Evolutionary conservation across 768 basidiomycete genomes (phyloP).

Genomic region (Amanita thiersii): DNA sequence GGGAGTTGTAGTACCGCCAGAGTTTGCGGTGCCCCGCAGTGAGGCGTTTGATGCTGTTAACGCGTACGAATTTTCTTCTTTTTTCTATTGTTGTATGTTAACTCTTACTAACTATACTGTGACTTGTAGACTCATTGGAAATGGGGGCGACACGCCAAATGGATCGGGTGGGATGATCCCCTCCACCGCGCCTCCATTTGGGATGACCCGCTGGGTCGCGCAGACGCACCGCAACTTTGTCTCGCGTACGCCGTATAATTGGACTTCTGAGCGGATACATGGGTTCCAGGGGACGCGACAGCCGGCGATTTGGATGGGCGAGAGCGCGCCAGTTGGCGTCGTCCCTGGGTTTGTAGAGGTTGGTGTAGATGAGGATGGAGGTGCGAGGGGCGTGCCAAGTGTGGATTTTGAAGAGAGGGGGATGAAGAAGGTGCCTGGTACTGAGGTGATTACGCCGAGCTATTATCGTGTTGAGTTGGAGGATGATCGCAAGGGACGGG

Average conservation of each 20-base stretch:
- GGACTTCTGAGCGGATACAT: slow-evolving; percentile 45
- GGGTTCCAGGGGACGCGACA: slow-evolving; percentile 79
- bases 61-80: slow-evolving; percentile 1
- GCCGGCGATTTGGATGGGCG: slow-evolving; percentile 88
- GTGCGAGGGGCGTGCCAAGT: slow-evolving; percentile 30
- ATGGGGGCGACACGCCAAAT: slow-evolving; percentile 63
- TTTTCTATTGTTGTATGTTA: neutral
- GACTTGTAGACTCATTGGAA: slow-evolving; percentile 48
- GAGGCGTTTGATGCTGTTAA: slow-evolving; percentile 9
- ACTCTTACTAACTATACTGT: neutral
- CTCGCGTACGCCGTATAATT: slow-evolving; percentile 64
- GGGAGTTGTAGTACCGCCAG: too few relatives aligned
- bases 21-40: neutral
- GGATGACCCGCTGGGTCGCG: slow-evolving; percentile 82
- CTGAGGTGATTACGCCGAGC: slow-evolving; percentile 44
- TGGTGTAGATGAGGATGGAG: slow-evolving; percentile 1
- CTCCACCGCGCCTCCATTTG: slow-evolving; percentile 69
- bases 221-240: slow-evolving; percentile 74
- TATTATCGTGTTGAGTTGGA: slow-evolving; percentile 54
- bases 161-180: slow-evolving; percentile 76
- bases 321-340: slow-evolving; percentile 56
- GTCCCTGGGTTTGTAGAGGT: slow-evolving; percentile 42
- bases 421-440: slow-evolving; percentile 39
- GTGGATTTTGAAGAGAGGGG: slow-evolving; percentile 53
- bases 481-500: slow-evolving; percentile 33